A percentile compares a stretch with the other conserved stretches of the same genome.
phyloP scores from a whole-genome alignment of 345 rosid species.

The Dovyalis caffra region DNA sequence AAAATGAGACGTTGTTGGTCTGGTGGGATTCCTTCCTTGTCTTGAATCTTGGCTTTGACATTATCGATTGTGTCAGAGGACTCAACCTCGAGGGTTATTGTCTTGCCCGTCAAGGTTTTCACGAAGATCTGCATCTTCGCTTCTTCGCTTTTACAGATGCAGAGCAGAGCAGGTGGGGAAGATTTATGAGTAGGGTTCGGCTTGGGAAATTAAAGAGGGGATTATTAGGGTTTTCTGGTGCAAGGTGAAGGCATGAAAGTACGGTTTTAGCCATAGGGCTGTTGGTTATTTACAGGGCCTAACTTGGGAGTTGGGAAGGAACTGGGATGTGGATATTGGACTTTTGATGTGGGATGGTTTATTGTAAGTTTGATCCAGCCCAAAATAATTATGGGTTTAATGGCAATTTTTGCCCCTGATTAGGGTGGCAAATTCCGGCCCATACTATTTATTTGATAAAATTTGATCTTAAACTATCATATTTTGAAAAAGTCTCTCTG shows the following conservation, averaged over 20 bases:
- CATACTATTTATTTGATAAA: no score
- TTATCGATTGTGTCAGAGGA: conserved; percentile 8
- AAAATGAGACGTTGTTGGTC: conserved; percentile 2
- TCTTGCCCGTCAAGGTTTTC: conserved; percentile 20
- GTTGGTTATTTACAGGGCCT: background rate
- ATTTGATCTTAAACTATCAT: no score
- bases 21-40: conserved; percentile 2
- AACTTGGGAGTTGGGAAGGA: background rate
- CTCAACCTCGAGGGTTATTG: conserved; percentile 21
- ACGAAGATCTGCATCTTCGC: conserved; percentile 21
- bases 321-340: background rate
- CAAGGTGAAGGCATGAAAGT: background rate
- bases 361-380: no score
- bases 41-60: conserved; percentile 7
- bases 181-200: background rate
- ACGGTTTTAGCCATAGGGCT: background rate
- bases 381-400: no score
- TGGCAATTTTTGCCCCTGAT: no score
- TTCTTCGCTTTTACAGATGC: background rate
- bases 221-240: background rate
- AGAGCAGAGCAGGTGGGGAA: background rate
- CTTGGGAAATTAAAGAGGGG: background rate
- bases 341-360: no score
- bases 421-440: no score
- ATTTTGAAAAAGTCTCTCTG: no score